phyloP scores from a whole-genome alignment of 2,329 filamentous ascomycete genomes.

The Fusarium torulosum region DNA sequence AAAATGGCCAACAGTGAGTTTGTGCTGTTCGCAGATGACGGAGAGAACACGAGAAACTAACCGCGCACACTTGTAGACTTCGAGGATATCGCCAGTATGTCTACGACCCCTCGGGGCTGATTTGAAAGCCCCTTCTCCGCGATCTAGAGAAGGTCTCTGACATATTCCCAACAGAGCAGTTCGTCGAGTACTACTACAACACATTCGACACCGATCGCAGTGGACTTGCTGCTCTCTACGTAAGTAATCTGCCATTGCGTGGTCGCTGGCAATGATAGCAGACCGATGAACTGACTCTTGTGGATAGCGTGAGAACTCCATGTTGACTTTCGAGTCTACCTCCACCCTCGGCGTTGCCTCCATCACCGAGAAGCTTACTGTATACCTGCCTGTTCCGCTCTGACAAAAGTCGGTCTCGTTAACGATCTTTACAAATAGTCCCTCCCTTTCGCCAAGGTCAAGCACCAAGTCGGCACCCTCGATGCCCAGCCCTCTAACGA shows the following conservation, averaged over 20 bases:
- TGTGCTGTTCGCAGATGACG: neutral
- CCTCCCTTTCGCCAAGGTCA: constrained; percentile 84
- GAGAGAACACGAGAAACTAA: constrained; percentile 41
- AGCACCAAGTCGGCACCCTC: constrained; percentile 80
- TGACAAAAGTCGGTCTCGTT: constrained; percentile 1
- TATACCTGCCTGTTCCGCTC: constrained; percentile 60
- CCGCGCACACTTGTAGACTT: constrained; percentile 55
- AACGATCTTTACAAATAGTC: constrained; percentile 60
- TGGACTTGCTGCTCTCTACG: constrained; percentile 79
- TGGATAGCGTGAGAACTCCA: constrained; percentile 65
- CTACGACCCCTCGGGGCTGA: constrained; percentile 9
- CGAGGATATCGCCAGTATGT: constrained; percentile 63
- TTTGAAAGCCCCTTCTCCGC: neutral
- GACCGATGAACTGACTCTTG: constrained; percentile 14
- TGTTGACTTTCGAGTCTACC: constrained; percentile 90
- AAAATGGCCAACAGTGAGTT: constrained; percentile 47
- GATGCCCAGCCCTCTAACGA: constrained; percentile 82
- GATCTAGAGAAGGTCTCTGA: constrained; percentile 5
- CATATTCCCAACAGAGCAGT: constrained; percentile 73
- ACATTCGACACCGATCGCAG: constrained; percentile 82
- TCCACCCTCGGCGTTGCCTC: constrained; percentile 71
- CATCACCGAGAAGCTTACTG: constrained; percentile 86
- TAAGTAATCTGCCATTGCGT: constrained; percentile 61
- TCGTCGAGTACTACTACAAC: constrained; percentile 91
- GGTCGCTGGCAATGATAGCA: constrained; percentile 72